Evolutionary conservation across 345 rosid genomes (phyloP), one percentile per base, ranked within the genome.

Genomic region (Eucalyptus virginea): DNA sequence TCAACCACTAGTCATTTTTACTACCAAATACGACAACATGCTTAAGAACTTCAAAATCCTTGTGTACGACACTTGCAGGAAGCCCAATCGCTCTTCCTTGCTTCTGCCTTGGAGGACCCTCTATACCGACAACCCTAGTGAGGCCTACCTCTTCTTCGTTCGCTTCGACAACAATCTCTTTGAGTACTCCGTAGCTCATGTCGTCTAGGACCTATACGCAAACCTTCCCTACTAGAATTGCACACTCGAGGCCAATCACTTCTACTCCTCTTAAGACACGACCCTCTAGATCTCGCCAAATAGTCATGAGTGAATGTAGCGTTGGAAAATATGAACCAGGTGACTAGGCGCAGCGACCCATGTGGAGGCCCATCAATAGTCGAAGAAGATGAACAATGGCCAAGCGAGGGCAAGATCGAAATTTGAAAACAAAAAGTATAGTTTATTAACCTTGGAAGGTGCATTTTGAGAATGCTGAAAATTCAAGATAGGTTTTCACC

Each of bases 161-260:
- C 94, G 0, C 52, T 50, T 50, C 1, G 19, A 50, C 1, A 0
- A 7, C 1, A 1, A 5, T 1, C 32, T 87, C 87, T 87, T 95
- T 72, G 42, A 90, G 34, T 92, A 94, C 52, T 81, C 93, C 40
- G 18, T 90, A 40, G 90, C 94, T 26, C 91, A 89, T 6, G 90
- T 94, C 3, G 32, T 94, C 34, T 49, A 49, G 9, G 87, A 87
- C 44, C 89, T 93, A 80, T 92, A 92, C 11, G 32, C 87, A 48
- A 87, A 90, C n/a, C 88, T 92, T 37, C 94, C 95, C 30, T 94
- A 89, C 93, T 94, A 92, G 95, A 93, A 95, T 88, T 93, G 96
- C 26, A 93, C 94, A 9, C 95, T 95, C 13, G 94, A 95, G 21
- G 93, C 96, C 87, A 95, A 95, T 88, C 96, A 94, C 62, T 95